Evolutionary conservation across 257 asterid genomes (phyloP), one percentile per base, ranked within the genome.

Genomic region (Petunia axillaris): DNA sequence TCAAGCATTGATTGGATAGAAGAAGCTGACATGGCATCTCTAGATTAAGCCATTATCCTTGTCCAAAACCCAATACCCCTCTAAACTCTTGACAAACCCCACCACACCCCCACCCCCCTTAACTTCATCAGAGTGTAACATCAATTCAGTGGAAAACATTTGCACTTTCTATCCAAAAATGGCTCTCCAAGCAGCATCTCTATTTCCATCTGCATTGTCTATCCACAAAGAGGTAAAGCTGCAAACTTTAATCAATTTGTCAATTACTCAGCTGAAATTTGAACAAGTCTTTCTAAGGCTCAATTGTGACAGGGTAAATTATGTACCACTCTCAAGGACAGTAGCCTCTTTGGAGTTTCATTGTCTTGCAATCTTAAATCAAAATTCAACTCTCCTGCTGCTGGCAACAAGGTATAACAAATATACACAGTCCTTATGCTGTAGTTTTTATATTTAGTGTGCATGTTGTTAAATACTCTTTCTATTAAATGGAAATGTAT

Each of bases 101-200:
- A 38, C 38, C 52, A 3, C 46, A 1, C 9, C 36, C 6, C 11
- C 25, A 4, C 1, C 1, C 53, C 53, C 10, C 3, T 13, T 6
- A 58, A 43, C 57, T 46, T 70, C 43, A 4, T 70, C 15, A 71
- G 60, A 48, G 77, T 46, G 25, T 55, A 55, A 55, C n/a, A 14
- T 13, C 7, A 14, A 16, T 54, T 54, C n/a, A 70, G 77, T 70
- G 60, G 9, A 71, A 67, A 46, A 25, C 60, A 48, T 36, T 48
- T 48, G 77, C 10, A 15, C 25, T 9, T 6, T 5, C 48, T 10
- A 13, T 73, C 2, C 62, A 50, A 73, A 2, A 50, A 95, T 95
- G 99, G 98, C 98, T 79, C 85, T 93, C 62, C 98, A 92, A 78
- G 84, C 97, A 82, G 92, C 97, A 83, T 84, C 94, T 81, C 77